Evolutionary conservation across 2,329 filamentous ascomycete genomes (phyloP).

Genomic region (Calonectria hawksworthii): DNA sequence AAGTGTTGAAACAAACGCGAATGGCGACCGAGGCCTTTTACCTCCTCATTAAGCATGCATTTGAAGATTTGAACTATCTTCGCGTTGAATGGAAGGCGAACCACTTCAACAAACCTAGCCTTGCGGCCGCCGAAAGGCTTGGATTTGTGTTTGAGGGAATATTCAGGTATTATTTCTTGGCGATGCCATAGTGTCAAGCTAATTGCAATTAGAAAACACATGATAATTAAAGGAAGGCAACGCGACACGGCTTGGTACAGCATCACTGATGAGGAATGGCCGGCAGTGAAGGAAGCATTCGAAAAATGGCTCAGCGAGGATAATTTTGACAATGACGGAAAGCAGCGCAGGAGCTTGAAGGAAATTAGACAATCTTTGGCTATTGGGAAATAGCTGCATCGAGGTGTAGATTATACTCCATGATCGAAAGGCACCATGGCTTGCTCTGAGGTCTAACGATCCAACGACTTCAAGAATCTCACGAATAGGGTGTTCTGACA

Average conservation of each 20-base stretch:
- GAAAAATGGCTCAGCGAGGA: conserved; percentile 66
- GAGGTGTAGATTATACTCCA: not conserved
- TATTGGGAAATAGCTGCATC: not conserved
- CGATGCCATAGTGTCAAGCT: fast-evolving
- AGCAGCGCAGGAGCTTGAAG: conserved; percentile 62
- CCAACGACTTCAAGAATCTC: no score
- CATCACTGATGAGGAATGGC: conserved; percentile 72
- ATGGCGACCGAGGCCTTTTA: conserved; percentile 71
- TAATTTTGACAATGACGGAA: conserved; percentile 70
- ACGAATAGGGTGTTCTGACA: not conserved
- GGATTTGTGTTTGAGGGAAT: conserved; percentile 72
- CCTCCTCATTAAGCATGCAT: conserved; percentile 66
- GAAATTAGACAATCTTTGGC: conserved; percentile 38
- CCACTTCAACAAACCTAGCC: conserved; percentile 66
- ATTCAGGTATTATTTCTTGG: conserved; percentile 59
- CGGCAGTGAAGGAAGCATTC: conserved; percentile 58
- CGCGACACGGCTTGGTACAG: conserved; percentile 74
- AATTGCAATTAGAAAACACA: conserved; percentile 60
- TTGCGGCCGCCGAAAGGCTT: conserved; percentile 67
- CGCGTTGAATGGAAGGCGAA: conserved; percentile 77
- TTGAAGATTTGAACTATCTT: conserved; percentile 66
- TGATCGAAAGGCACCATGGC: not conserved
- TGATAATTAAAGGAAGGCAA: conserved; percentile 68
- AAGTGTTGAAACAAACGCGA: conserved; percentile 64
- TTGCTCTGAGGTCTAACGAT: not conserved